Base-by-base conservation (phyloP, 164 flowering plant genomes). In the Vitis rotundifolia region DNA sequence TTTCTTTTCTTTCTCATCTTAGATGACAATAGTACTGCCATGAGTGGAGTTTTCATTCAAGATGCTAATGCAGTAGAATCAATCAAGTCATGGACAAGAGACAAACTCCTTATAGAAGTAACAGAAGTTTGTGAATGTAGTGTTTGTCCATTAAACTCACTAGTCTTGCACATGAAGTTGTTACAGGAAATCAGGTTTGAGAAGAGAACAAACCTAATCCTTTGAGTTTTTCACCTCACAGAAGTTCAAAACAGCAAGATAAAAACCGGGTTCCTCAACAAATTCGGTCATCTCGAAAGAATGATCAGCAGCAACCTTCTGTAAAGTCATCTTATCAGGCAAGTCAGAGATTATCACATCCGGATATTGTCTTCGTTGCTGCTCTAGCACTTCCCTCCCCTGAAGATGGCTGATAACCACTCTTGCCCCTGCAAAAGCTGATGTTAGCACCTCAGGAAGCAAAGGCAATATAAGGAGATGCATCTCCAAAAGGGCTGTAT, bases 381-480 rank as follows among this genome's bases (percentile, higher is more conserved):
- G 79, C 75, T 89, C 82, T 16, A 86, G 70, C 55, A n/a, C 84
- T 73, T 83, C 81, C 76, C 89, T 88, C 56, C 99, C 98, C 73
- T 84, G 84, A 31, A 87, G 84, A 77, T 90, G 87, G 73, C 96
- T 88, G 26, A 95, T 90, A 49, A 94, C 86, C 61, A 94, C 50
- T 79, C 94, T 89, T 64, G 91, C 94, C 77, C 94, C 98, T 94
- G 77, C 44, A 76, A 12, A 77, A 58, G 37, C 54, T 52, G 26
- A 2, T 12, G 47, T 14, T 18, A 60, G 53, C 37, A 28, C 47
- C 59, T 47, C 28, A 18, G 29, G 19, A 22, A 19, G 13, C 54
- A 58, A 28, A 12, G 16, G 49, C 62, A 9, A 37, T 37, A 37
- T 37, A 37, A 37, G 5, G 44, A 6, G 44, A 5, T 3, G 44